Evolutionary conservation across 768 basidiomycete genomes (phyloP).

Genomic region (Xerocomellus amylosporus): DNA sequence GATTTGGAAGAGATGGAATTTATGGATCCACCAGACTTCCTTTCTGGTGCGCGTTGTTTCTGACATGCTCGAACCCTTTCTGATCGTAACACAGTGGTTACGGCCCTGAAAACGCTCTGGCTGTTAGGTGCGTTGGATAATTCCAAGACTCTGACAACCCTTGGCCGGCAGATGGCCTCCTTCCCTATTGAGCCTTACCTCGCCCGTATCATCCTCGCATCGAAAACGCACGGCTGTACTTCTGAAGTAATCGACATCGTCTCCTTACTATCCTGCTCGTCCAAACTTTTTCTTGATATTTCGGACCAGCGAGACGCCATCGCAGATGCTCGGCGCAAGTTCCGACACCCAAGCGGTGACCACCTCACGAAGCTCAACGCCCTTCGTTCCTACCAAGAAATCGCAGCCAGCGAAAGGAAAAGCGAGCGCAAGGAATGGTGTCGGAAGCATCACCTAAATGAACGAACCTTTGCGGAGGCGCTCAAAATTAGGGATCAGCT

Average conservation of each 20-base stretch:
- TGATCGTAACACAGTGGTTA: conserved; percentile 41
- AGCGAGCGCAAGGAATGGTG: conserved; percentile 72
- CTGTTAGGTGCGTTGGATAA: conserved; percentile 76
- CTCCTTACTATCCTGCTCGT: conserved; percentile 76
- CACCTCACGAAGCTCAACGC: conserved; percentile 88
- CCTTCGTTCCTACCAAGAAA: conserved; percentile 76
- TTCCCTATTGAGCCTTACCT: conserved; percentile 90
- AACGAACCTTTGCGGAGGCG: conserved; percentile 76
- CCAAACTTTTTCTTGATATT: conserved; percentile 77
- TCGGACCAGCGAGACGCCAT: conserved; percentile 73
- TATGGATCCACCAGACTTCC: conserved; percentile 81
- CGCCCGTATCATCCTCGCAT: conserved; percentile 77
- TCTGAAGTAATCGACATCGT: conserved; percentile 81
- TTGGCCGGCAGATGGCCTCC: conserved; percentile 82
- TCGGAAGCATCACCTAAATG: conserved; percentile 76
- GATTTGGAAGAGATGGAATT: conserved; percentile 79
- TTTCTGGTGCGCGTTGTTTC: conserved; percentile 57
- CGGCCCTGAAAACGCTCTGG: conserved; percentile 70
- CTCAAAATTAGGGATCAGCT: conserved; percentile 80
- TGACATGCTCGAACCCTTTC: background rate
- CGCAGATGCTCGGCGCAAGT: conserved; percentile 68
- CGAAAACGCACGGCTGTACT: conserved; percentile 69
- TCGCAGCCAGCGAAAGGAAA: conserved; percentile 48
- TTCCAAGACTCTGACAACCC: conserved; percentile 58
- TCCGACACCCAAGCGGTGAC: conserved; percentile 83